phyloP scores from a whole-genome alignment of 257 asterid species.

The Buddleja alternifolia region DNA sequence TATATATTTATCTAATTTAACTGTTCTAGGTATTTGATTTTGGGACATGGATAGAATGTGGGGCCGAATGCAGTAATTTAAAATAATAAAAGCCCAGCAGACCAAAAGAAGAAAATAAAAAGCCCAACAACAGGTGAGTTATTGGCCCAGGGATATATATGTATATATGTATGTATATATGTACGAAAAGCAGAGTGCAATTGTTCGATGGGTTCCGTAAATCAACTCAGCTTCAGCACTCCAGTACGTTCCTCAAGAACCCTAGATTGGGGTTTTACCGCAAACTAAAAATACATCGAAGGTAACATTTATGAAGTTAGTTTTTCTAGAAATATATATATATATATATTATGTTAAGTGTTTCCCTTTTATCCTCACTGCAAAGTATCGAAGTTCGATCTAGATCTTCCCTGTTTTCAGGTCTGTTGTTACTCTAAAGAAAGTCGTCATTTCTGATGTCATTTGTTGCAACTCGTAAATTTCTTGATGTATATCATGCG shows the following conservation, averaged over 20 bases:
- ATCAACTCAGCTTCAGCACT: conserved; percentile 5
- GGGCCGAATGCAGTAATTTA: not conserved
- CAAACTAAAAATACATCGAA: not conserved
- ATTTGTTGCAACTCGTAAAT: not conserved
- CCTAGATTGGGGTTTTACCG: conserved; percentile 32
- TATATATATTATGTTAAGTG: not conserved
- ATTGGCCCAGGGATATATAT: too few species aligned
- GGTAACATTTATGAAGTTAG: conserved; percentile 11
- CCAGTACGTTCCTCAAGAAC: conserved; percentile 26
- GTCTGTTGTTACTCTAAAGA: conserved; percentile 4
- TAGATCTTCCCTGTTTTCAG: not conserved
- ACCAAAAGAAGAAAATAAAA: not conserved
- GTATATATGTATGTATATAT: too few species aligned
- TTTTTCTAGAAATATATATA: not conserved
- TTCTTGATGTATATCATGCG: not conserved
- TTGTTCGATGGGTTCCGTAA: conserved; percentile 31
- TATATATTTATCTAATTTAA: too few species aligned
- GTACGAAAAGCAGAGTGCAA: too few species aligned
- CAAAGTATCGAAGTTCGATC: not conserved
- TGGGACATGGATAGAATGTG: too few species aligned
- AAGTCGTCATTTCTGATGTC: not conserved
- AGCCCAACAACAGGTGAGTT: not conserved
- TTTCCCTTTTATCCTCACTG: not conserved
- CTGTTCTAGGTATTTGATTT: too few species aligned
- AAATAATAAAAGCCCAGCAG: not conserved